Evolutionary conservation across 345 rosid species (phyloP).

Genomic region (Nasturtium officinale): DNA sequence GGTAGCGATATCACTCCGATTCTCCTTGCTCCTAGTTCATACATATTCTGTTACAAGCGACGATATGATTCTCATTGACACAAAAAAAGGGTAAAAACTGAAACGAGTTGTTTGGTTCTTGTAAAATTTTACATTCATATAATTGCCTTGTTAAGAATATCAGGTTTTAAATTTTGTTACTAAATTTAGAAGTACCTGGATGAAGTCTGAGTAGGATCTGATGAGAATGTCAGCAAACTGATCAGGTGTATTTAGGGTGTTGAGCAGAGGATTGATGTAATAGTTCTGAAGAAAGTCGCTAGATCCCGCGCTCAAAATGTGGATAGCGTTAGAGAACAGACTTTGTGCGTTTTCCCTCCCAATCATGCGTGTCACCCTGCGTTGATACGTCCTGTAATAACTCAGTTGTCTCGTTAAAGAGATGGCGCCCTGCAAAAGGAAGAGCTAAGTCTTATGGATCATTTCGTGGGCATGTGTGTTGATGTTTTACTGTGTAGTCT

Average conservation of each 20-base stretch:
- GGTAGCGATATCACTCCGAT: conserved; percentile 81
- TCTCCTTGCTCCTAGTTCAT: conserved; percentile 74
- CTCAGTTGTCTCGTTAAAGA: conserved; percentile 72
- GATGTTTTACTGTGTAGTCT: background rate
- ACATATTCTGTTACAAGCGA: conserved; percentile 65
- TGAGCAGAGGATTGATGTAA: conserved; percentile 70
- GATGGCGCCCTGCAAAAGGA: conserved; percentile 57
- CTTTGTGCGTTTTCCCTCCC: conserved; percentile 56
- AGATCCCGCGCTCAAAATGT: conserved; percentile 83
- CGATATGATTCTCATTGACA: conserved; percentile 35
- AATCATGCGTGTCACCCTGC: conserved; percentile 54
- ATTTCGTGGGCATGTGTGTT: conserved; percentile 10
- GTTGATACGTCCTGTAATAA: conserved; percentile 74
- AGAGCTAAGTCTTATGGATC: conserved; percentile 25
- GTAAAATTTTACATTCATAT: conserved; percentile 28
- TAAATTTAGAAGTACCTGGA: conserved; percentile 59
- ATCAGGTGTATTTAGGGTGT: conserved; percentile 54
- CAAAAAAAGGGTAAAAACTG: conserved; percentile 36
- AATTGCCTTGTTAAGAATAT: conserved; percentile 12
- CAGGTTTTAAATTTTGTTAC: background rate
- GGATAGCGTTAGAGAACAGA: conserved; percentile 65
- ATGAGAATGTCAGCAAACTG: conserved; percentile 68
- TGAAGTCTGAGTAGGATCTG: conserved; percentile 66
- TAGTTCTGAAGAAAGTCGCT: conserved; percentile 94
- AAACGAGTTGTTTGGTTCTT: conserved; percentile 7